These are phyloP conservation scores for Corylus heterophylla DNA, from an alignment of 306 rosid species.

Conservation along the genomic window DNA sequence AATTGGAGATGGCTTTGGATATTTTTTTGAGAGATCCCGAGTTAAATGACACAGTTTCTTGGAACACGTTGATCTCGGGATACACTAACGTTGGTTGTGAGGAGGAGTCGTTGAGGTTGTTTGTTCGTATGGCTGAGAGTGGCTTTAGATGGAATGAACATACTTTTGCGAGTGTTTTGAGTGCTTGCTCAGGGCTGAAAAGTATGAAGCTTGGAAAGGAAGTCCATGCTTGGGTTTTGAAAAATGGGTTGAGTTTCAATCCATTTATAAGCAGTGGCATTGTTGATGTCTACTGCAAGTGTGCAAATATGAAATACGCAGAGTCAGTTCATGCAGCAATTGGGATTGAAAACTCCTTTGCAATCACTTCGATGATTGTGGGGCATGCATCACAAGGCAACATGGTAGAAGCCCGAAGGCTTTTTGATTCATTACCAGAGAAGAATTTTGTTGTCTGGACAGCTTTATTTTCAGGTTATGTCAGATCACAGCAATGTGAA, in stretches of 20 bases:
- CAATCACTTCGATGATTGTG: slow-evolving; percentile 56
- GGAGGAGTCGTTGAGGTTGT: slow-evolving; percentile 57
- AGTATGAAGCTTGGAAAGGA: slow-evolving; percentile 54
- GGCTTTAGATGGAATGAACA: slow-evolving; percentile 56
- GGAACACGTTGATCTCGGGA: slow-evolving; percentile 83
- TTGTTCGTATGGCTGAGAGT: slow-evolving; percentile 49
- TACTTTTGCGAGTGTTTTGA: slow-evolving; percentile 67
- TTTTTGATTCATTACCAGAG: slow-evolving; percentile 57
- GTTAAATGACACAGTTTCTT: slow-evolving; percentile 57
- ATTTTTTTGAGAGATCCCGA: slow-evolving; percentile 50
- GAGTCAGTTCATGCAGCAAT: slow-evolving; percentile 43
- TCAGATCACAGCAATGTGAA: slow-evolving; percentile 59
- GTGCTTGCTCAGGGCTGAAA: slow-evolving; percentile 63
- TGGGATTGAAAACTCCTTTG: slow-evolving; percentile 41
- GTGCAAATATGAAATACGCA: slow-evolving; percentile 63
- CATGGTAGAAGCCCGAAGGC: slow-evolving; percentile 56
- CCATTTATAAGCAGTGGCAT: slow-evolving; percentile 65
- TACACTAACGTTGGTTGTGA: slow-evolving; percentile 54
- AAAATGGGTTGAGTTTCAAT: slow-evolving; percentile 43
- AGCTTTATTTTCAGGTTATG: slow-evolving; percentile 69
- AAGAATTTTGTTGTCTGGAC: slow-evolving; percentile 66
- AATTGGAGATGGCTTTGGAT: slow-evolving; percentile 58
- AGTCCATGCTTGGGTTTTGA: slow-evolving; percentile 66
- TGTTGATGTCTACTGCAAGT: slow-evolving; percentile 73
- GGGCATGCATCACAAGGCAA: slow-evolving; percentile 68